phyloP scores from a whole-genome alignment of 805 yeast genomes.

The Candida palmyrensis region DNA sequence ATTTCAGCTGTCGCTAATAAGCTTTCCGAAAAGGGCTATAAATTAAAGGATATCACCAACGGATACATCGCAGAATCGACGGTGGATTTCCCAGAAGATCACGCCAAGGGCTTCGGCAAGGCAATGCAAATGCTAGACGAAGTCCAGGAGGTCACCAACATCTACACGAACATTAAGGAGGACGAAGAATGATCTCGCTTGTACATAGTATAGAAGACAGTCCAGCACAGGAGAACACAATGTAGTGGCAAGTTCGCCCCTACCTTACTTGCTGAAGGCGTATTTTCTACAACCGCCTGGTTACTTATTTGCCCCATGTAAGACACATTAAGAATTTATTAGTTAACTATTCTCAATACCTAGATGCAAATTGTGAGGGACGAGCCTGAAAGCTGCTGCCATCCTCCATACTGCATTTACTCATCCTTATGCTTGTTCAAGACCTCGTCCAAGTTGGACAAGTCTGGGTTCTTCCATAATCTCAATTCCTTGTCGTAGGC shows the following conservation, averaged over 20 bases:
- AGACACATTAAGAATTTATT: too few relatives aligned
- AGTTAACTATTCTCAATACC: too few relatives aligned
- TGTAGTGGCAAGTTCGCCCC: too few relatives aligned
- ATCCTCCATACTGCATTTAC: too few relatives aligned
- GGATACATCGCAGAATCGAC: conserved; percentile 56
- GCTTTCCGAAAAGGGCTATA: conserved; percentile 48
- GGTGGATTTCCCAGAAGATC: conserved; percentile 51
- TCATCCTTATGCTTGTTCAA: too few relatives aligned
- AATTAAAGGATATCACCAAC: conserved; percentile 66
- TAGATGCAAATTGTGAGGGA: too few relatives aligned
- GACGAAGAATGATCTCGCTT: conserved; percentile 4
- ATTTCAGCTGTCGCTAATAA: conserved; percentile 57
- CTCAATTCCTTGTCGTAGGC: conserved; percentile 41
- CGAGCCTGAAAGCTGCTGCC: too few relatives aligned
- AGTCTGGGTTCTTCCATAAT: conserved; percentile 42
- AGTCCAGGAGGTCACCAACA: conserved; percentile 78
- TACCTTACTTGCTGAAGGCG: conserved; percentile 22
- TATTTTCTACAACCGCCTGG: too few relatives aligned
- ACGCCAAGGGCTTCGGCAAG: conserved; percentile 47
- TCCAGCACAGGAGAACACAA: too few relatives aligned
- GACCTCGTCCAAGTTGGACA: conserved; percentile 38
- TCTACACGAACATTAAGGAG: conserved; percentile 62
- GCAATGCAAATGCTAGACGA: conserved; percentile 62
- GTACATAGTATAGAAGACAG: too few relatives aligned
- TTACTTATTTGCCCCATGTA: too few relatives aligned